A percentile compares a stretch with the other conserved stretches of the same genome.
Evolutionary conservation across 75 land plant genomes (phyloP).

Genomic region (Larix kaempferi): DNA sequence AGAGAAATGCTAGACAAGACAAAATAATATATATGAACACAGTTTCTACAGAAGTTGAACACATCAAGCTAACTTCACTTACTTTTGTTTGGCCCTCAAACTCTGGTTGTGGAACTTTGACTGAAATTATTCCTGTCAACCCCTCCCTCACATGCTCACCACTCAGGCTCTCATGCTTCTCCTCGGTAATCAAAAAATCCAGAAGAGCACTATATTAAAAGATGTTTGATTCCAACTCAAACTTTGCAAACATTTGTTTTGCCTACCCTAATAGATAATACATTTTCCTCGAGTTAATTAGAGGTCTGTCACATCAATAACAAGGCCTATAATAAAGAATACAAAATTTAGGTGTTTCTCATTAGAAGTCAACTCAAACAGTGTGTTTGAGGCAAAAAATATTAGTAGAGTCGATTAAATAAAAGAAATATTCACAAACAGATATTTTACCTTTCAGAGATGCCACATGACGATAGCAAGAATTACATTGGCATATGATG

Average conservation of each 20-base stretch:
- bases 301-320: too few species aligned
- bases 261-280: too few species aligned
- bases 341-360: neutral
- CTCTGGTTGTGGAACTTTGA: slow-evolving; percentile 94
- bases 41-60: too few species aligned
- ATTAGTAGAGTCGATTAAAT: neutral
- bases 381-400: too few species aligned
- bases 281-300: too few species aligned
- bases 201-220: too few species aligned
- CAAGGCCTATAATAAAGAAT: neutral
- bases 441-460: neutral
- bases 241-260: too few species aligned
- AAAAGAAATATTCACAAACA: neutral
- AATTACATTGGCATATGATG: neutral
- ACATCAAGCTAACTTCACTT: neutral
- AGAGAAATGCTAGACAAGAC: too few species aligned
- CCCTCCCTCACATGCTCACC: slow-evolving; percentile 99
- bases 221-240: too few species aligned
- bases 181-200: slow-evolving; percentile 40
- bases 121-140: slow-evolving; percentile 84
- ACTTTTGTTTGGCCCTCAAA: slow-evolving; percentile 99
- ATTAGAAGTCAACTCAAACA: too few species aligned
- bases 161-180: slow-evolving; percentile 85
- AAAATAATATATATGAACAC: too few species aligned
- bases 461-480: neutral